These are phyloP conservation scores for Melanomma pulvis-pyrius DNA, from an alignment of 495 filamentous ascomycete genomes.

Conservation along the genomic window DNA sequence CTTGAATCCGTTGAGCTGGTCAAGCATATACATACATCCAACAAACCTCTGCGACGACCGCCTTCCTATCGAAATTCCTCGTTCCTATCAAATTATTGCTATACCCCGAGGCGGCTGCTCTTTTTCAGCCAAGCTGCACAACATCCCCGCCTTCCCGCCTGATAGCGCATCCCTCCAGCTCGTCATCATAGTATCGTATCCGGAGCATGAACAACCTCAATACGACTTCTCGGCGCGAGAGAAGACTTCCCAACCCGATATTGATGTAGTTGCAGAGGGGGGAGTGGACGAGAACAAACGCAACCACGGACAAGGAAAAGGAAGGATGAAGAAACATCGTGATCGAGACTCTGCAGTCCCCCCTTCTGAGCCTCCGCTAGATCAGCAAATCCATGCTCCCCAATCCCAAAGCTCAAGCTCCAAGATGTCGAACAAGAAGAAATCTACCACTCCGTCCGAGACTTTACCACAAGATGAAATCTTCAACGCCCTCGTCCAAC, in stretches of 20 bases:
- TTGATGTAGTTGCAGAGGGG: background rate
- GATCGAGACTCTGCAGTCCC: background rate
- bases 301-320: background rate
- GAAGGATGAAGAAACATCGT: background rate
- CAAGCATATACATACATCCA: constrained; percentile 69
- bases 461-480: background rate
- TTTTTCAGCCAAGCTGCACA: constrained; percentile 79
- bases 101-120: constrained; percentile 82
- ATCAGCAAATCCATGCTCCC: background rate
- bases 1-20: constrained; percentile 63
- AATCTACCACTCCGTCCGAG: background rate
- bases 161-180: constrained; percentile 64
- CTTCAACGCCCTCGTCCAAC: constrained; percentile 56
- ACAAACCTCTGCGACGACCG: constrained; percentile 64
- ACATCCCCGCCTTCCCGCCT: constrained; percentile 77
- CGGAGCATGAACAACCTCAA: constrained; percentile 48
- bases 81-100: constrained; percentile 77
- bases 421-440: constrained; percentile 14
- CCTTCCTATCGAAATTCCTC: constrained; percentile 62
- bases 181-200: constrained; percentile 76
- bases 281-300: background rate
- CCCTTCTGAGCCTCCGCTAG: background rate
- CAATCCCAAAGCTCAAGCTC: background rate
- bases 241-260: background rate
- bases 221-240: constrained; percentile 15